Evolutionary conservation across 192 early-diverging fungal species (phyloP).

Genomic region (Backusella psychrophila): DNA sequence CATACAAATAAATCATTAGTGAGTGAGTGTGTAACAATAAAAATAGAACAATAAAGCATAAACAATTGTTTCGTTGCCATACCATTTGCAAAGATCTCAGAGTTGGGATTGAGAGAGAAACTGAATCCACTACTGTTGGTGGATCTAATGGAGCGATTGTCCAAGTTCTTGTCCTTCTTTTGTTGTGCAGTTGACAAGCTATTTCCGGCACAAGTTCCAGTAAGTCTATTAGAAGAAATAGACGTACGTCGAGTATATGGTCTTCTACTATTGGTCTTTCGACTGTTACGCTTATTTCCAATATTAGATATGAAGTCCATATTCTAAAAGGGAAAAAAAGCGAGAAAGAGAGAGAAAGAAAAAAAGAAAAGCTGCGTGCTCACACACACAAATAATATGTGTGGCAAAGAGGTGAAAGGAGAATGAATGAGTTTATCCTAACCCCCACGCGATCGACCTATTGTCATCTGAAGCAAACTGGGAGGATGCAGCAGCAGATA

Average conservation of each 20-base stretch:
- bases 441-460: not conserved
- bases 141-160: not conserved
- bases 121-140: conserved; percentile 4
- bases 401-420: not conserved
- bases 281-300: conserved; percentile 11
- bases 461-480: conserved; percentile 4
- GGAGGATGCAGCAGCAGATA: not conserved
- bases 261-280: conserved; percentile 9
- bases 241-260: conserved; percentile 12
- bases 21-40: not conserved
- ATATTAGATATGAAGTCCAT: conserved; percentile 18
- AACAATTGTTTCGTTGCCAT: not conserved
- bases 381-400: not conserved
- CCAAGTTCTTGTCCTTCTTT: not conserved
- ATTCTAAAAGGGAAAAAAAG: not conserved
- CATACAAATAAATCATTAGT: not conserved
- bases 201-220: not conserved
- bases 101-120: not conserved
- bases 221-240: not conserved
- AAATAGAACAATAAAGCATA: not conserved
- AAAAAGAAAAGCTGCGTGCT: not conserved
- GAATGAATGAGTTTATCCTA: conserved; percentile 1
- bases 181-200: not conserved
- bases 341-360: not conserved
- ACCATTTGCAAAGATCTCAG: not conserved